Evolutionary conservation across 2,329 filamentous ascomycete species (phyloP).

Genomic region (Phaeosphaeria sp.): DNA sequence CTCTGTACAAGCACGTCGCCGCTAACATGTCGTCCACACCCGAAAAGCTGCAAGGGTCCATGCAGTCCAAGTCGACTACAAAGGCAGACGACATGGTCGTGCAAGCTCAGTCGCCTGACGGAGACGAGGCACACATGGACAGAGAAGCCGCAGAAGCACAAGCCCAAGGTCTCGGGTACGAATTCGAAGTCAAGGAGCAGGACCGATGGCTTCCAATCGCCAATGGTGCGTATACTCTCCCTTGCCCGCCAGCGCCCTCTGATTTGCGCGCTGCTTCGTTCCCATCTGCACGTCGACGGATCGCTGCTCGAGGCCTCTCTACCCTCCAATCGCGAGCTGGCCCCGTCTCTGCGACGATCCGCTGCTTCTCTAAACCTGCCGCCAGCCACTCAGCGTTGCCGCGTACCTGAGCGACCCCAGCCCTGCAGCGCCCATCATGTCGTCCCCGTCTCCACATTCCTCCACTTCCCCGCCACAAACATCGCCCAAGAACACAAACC

Average conservation of each 20-base stretch:
- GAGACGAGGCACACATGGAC: slow-evolving; percentile 87
- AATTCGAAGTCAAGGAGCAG: slow-evolving; percentile 99
- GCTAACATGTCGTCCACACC: slow-evolving; percentile 84
- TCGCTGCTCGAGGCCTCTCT: slow-evolving; percentile 52
- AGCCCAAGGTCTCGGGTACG: slow-evolving; percentile 76
- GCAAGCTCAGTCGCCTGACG: slow-evolving; percentile 90
- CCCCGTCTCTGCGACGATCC: slow-evolving; percentile 55
- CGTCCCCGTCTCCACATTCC: slow-evolving; percentile 51
- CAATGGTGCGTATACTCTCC: slow-evolving; percentile 82
- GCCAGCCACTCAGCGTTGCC: slow-evolving; percentile 26
- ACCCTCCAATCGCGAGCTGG: slow-evolving; percentile 57
- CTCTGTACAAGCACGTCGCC: slow-evolving; percentile 15
- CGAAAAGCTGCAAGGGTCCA: slow-evolving; percentile 75
- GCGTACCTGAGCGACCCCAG: slow-evolving; percentile 45
- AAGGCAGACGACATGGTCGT: slow-evolving; percentile 63
- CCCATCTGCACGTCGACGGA: slow-evolving; percentile 47
- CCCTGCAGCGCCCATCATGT: slow-evolving; percentile 52
- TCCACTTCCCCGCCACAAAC: slow-evolving; percentile 43
- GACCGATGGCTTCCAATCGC: slow-evolving; percentile 99
- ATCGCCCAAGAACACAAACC: slow-evolving; percentile 33
- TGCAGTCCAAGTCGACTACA: slow-evolving; percentile 24
- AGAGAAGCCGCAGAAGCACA: slow-evolving; percentile 79
- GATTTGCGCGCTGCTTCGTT: slow-evolving; percentile 46
- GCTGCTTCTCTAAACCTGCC: slow-evolving; percentile 39
- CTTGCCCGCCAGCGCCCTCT: slow-evolving; percentile 36